phyloP scores from a whole-genome alignment of 2,329 filamentous ascomycete genomes.

The Botryotinia narcissicola region DNA sequence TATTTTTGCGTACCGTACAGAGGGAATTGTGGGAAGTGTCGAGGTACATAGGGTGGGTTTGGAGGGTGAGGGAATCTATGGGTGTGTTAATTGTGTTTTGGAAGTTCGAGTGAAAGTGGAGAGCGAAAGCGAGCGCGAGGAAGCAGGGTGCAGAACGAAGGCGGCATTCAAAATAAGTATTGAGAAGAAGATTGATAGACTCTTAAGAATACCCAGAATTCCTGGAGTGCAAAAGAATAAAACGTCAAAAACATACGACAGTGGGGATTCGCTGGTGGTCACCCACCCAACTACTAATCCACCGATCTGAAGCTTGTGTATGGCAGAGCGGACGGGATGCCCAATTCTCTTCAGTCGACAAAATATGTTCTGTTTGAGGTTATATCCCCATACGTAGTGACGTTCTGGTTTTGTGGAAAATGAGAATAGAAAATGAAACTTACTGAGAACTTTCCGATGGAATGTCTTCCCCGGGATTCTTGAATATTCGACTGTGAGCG shows the following conservation, averaged over 20 bases:
- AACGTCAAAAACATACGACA: background rate
- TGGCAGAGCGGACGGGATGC: background rate
- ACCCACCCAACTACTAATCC: slow-evolving; percentile 20
- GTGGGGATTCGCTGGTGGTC: slow-evolving; percentile 19
- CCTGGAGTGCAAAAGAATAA: background rate
- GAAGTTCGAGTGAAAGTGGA: background rate
- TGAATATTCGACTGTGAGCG: slow-evolving; percentile 75
- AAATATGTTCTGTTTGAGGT: background rate
- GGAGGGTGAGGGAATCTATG: slow-evolving; percentile 72
- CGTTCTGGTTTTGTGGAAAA: background rate
- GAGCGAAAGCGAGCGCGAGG: too few relatives aligned
- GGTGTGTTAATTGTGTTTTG: slow-evolving; percentile 1
- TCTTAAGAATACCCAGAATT: background rate
- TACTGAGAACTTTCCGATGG: slow-evolving; percentile 73
- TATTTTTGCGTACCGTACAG: slow-evolving; percentile 66
- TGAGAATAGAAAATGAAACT: slow-evolving; percentile 32
- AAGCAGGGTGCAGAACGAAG: background rate
- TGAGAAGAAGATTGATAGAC: background rate
- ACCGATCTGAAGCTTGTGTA: slow-evolving; percentile 6
- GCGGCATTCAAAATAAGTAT: background rate
- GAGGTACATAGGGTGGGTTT: slow-evolving; percentile 80
- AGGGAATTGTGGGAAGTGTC: slow-evolving; percentile 75
- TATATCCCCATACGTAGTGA: background rate
- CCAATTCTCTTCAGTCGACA: slow-evolving; percentile 19
- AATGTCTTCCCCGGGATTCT: slow-evolving; percentile 74